A percentile compares a stretch with the other conserved stretches of the same genome.
Conservation (phyloP, 768 basidiomycete genomes). For the Macrolepiota fuliginosa region DNA sequence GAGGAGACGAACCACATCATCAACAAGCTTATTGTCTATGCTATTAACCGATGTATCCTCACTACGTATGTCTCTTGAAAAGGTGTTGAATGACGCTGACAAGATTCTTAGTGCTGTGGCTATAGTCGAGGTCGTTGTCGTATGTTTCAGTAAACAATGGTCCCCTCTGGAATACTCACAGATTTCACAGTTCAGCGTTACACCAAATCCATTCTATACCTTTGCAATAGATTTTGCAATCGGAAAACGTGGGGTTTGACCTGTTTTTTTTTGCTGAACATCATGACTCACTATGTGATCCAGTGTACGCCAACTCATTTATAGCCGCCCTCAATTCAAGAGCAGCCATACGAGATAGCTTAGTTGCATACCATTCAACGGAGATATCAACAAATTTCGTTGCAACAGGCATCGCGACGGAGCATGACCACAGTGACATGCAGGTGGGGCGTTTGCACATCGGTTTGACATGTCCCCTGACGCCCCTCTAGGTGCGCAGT, state of each 20-base stretch:
- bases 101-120: conserved; percentile 32
- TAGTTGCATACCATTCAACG: conserved; percentile 20
- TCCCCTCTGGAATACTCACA: neutral
- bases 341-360: conserved; percentile 26
- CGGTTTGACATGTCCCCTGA: neutral
- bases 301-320: conserved; percentile 47
- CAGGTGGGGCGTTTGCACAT: conserved; percentile 15
- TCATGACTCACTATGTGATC: neutral
- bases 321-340: conserved; percentile 45
- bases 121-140: conserved; percentile 34
- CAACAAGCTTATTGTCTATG: conserved; percentile 43
- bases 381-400: conserved; percentile 35
- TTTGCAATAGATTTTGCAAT: conserved; percentile 51
- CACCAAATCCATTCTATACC: conserved; percentile 43
- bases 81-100: neutral
- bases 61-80: conserved; percentile 39
- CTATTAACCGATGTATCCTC: conserved; percentile 49
- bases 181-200: conserved; percentile 31
- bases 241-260: conserved; percentile 37
- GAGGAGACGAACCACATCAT: conserved; percentile 41
- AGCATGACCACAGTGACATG: conserved; percentile 21
- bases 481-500: conserved; percentile 15
- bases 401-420: conserved; percentile 21
- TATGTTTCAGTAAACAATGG: conserved; percentile 16
- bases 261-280: neutral